Evolutionary conservation across 768 basidiomycete species (phyloP), one percentile per base, ranked within the genome.

Genomic region (Mycena galericulata): DNA sequence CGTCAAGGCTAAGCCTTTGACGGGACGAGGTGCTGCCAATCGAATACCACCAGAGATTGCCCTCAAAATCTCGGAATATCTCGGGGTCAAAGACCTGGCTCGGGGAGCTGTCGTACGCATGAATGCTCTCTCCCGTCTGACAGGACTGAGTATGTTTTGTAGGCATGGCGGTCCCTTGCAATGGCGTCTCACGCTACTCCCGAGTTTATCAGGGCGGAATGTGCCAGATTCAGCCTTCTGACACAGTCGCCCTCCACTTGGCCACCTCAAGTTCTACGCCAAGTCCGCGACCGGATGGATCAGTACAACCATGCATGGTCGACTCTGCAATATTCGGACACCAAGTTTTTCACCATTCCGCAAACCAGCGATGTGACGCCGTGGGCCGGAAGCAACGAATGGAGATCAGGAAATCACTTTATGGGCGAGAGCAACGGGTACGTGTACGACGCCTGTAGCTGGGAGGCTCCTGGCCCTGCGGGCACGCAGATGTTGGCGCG

Each of bases 281-380:
- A 4, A 1, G 26, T 68, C 32, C 61, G 60, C 22, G 61, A 58
- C 1, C 45, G 55, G 24, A 68, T 68, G 32, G 40, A 27, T 5
- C 61, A 58, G 40, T 63, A 63, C 61, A 68, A 68, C 26, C 57
- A 43, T 43, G 67, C 55, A 22, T 68, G 67, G 67, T 45, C 67
- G 26, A 63, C 67, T 3, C 30, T 68, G 20, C 61, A 53, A 27
- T 58, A 50, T 36, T 50, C 61, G 5, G 18, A 11, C 10, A 15
- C 29, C 24, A 9, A 26, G 29, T 38, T 17, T 18, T 53, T 68
- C 20, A 24, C 4, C 26, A 36, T 63, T 26, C 61, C 67, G 9
- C 36, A 36, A 18, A 58, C 61, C 5, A 46, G 46, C 1, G 15
- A 18, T 8, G 41, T 45, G 5, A 68, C 67, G 24, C 17, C 43